Evolutionary conservation across 2,329 filamentous ascomycete species (phyloP).

Genomic region (Erysiphe pulchra): DNA sequence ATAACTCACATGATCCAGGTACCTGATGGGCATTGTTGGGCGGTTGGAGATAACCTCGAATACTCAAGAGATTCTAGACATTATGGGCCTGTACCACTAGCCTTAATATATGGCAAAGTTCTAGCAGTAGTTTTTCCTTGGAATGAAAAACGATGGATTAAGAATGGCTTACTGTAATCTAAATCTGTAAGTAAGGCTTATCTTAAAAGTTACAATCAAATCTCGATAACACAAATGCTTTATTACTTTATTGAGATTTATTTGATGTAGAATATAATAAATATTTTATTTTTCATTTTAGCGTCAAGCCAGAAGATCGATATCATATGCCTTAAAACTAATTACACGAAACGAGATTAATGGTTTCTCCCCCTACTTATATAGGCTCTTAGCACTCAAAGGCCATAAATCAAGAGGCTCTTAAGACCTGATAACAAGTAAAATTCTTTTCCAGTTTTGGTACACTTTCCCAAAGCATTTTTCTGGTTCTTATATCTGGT

Average conservation of each 20-base stretch:
- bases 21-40: conserved; percentile 75
- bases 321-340: background rate
- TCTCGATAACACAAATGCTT: too few species aligned
- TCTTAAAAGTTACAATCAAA: too few species aligned
- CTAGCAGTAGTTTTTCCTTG: conserved; percentile 31
- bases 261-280: too few species aligned
- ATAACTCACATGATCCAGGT: conserved; percentile 27
- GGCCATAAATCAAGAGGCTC: too few species aligned
- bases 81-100: conserved; percentile 70
- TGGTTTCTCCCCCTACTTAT: background rate
- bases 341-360: background rate
- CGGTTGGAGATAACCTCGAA: conserved; percentile 67
- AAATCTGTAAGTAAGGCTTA: too few species aligned
- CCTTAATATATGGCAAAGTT: conserved; percentile 61
- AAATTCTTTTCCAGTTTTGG: background rate
- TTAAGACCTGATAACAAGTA: too few species aligned
- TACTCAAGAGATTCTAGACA: conserved; percentile 67
- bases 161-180: conserved; percentile 15
- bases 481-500: background rate
- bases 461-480: background rate
- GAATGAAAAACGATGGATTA: conserved; percentile 24
- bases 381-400: too few species aligned
- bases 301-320: too few species aligned
- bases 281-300: too few species aligned
- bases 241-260: too few species aligned